Evolutionary conservation across 179 eudicot genomes (phyloP), one percentile per base, ranked within the genome.

Genomic region (Amaranthus tricolor): DNA sequence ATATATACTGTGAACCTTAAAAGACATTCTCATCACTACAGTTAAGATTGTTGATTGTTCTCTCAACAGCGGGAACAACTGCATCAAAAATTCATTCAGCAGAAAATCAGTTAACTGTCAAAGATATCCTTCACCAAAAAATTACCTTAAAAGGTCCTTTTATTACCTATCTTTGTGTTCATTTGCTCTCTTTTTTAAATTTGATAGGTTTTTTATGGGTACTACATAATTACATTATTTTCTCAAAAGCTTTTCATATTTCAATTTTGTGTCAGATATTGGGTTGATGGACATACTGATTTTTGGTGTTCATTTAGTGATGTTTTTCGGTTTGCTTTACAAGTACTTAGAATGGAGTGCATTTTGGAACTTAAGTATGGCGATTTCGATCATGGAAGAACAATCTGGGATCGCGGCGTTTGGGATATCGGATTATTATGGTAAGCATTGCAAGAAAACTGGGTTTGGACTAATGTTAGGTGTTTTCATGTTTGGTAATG

Each of bases 311-410:
- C 66, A 77, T 71, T 72, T 72, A 21, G 20, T 21, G 8, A 9
- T 77, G 1, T 81, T 77, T 10, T 0, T 78, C 4, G 76, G 15
- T 19, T 49, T 81, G 59, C 71, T 77, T 6, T 62, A 47, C 11
- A 74, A 81, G 60, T 81, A 68, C 62, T 6, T 77, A 21, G 75
- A 73, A 7, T 81, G 81, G 84, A 77, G 75, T 16, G 75, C 75
- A 0, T 61, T 68, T 5, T 81, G 84, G 78, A 77, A 74, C 64
- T 68, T 77, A 78, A 61, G 78, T 6, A 43, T 77, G 9, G 81
- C 74, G 56, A 77, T 81, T 7, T 81, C 84, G 4, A 21, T 77
- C 12, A 8, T 73, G 24, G 83, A 68, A 56, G 80, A 72, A 12
- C 69, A 73, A 56, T 63, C 59, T 11, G 75, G 84, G 49, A 59